Evolutionary conservation across 1,139 yeast genomes (phyloP).

Genomic region (Scheffersomyces lignicola): DNA sequence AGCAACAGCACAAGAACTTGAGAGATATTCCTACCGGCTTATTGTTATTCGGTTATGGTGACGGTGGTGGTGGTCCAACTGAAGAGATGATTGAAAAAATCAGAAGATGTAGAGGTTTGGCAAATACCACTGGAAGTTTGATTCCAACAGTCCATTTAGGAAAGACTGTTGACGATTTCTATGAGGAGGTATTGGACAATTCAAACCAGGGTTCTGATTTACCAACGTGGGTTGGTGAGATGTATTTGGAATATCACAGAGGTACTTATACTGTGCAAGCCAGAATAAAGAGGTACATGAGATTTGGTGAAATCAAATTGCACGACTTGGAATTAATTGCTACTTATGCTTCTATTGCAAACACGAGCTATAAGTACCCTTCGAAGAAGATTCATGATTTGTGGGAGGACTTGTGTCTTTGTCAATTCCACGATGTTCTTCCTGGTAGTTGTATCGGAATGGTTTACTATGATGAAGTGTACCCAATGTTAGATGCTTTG

Average conservation of each 20-base stretch:
- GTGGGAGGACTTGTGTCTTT: slow-evolving; percentile 87
- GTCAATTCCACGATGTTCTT: slow-evolving; percentile 95
- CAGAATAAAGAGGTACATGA: slow-evolving; percentile 74
- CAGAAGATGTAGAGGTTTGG: slow-evolving; percentile 85
- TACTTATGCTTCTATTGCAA: slow-evolving; percentile 63
- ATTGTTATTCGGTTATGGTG: slow-evolving; percentile 88
- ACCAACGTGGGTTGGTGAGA: slow-evolving; percentile 91
- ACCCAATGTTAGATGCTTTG: slow-evolving; percentile 67
- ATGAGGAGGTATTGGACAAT: slow-evolving; percentile 58
- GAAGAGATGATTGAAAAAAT: slow-evolving; percentile 90
- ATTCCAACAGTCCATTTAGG: slow-evolving; percentile 82
- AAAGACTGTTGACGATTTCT: slow-evolving; percentile 75
- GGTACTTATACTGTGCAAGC: slow-evolving; percentile 97
- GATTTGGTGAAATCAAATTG: slow-evolving; percentile 72
- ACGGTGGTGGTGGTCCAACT: slow-evolving; percentile 98
- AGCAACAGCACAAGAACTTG: slow-evolving; percentile 77
- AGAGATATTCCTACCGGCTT: slow-evolving; percentile 80
- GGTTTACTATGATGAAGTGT: slow-evolving; percentile 91
- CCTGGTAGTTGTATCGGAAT: slow-evolving; percentile 96
- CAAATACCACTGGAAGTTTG: slow-evolving; percentile 70
- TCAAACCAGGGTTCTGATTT: slow-evolving; percentile 67
- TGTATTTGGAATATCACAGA: slow-evolving; percentile 92
- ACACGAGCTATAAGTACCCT: slow-evolving; percentile 66
- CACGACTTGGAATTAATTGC: slow-evolving; percentile 88
- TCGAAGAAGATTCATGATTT: slow-evolving; percentile 59